Conservation (phyloP, 768 basidiomycete species). For the Psilocybe cubensis region DNA sequence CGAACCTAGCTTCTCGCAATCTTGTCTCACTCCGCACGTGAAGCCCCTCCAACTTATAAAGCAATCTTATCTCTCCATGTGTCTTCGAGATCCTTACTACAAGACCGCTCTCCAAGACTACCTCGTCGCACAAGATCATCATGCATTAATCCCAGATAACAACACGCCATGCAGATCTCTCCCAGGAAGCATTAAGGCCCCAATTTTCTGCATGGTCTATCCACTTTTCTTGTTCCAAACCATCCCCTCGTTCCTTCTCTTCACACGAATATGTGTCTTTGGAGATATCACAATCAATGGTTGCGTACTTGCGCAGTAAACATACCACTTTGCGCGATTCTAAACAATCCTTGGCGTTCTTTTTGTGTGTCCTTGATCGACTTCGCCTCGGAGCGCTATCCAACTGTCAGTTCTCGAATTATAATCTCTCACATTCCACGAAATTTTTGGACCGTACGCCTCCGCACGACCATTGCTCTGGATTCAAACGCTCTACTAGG, state of each 20-base stretch:
- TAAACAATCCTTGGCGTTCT: background rate
- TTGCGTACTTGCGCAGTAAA: background rate
- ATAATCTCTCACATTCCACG: background rate
- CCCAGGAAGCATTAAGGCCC: background rate
- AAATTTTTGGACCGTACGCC: background rate
- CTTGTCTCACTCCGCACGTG: background rate
- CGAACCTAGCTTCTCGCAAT: background rate
- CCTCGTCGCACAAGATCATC: background rate
- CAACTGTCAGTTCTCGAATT: background rate
- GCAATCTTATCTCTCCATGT: background rate
- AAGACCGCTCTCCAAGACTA: background rate
- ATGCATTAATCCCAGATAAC: background rate
- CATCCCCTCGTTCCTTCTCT: background rate
- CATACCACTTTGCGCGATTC: background rate
- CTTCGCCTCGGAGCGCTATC: background rate
- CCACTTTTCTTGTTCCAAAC: background rate
- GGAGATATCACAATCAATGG: background rate
- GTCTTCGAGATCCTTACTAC: background rate
- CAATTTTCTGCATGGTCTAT: background rate
- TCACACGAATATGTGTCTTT: background rate
- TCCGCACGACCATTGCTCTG: background rate
- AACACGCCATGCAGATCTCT: background rate
- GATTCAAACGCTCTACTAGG: background rate
- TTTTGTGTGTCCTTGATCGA: background rate
- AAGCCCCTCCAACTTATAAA: background rate